Conservation (phyloP, 2,329 filamentous ascomycete genomes). For the Aureobasidium mangrovei region DNA sequence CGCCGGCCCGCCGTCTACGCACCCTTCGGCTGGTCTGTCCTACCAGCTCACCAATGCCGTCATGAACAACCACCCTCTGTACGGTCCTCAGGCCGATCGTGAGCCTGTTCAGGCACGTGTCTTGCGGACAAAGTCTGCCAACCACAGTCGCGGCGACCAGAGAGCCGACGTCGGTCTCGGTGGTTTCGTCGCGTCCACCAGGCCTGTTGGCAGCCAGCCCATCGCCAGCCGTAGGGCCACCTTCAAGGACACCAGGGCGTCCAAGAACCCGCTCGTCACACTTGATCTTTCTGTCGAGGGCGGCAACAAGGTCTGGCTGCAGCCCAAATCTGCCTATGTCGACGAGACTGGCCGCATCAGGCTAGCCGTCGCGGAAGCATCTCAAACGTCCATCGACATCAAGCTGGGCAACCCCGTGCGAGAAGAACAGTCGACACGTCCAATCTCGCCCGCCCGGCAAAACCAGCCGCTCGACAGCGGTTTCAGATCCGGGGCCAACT, state of each 20-base stretch:
- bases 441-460: neutral
- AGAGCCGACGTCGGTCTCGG: constrained; percentile 35
- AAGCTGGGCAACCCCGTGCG: constrained; percentile 18
- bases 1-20: constrained; percentile 49
- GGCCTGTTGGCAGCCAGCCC: neutral
- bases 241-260: constrained; percentile 31
- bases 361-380: constrained; percentile 27
- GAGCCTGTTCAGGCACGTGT: constrained; percentile 51
- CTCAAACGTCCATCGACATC: constrained; percentile 26
- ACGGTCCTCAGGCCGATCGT: constrained; percentile 48
- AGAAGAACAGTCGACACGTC: neutral
- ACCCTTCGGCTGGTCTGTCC: constrained; percentile 56
- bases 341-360: constrained; percentile 37
- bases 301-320: constrained; percentile 46
- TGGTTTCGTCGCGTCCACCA: constrained; percentile 35
- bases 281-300: constrained; percentile 39
- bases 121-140: constrained; percentile 38
- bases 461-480: neutral
- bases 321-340: constrained; percentile 38
- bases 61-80: constrained; percentile 51
- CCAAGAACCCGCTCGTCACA: constrained; percentile 34
- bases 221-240: constrained; percentile 18
- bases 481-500: constrained; percentile 18
- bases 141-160: constrained; percentile 26
- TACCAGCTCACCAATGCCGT: constrained; percentile 49